Evolutionary conservation across 129 eudicot species (phyloP), one percentile per base, ranked within the genome.

Genomic region (Logfia minima): DNA sequence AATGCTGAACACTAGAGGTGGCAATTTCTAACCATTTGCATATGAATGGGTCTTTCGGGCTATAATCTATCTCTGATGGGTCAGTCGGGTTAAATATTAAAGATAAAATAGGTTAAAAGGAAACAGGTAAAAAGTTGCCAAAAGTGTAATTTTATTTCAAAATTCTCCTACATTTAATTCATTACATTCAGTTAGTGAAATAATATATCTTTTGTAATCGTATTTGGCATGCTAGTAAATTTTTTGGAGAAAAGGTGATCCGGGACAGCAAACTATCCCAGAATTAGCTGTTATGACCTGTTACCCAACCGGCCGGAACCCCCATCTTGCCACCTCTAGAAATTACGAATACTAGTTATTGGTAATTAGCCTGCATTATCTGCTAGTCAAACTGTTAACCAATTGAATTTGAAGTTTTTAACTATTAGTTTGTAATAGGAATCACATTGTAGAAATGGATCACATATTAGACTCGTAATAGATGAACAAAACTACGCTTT

Each of bases 371-470:
- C 14, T 64, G 64, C 43, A 63, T 24, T 60, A 60, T 74, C 43
- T 59, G 66, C 23, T 55, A 35, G 34, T 75, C 53, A 5, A n/a
- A n/a, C 62, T 39, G 62, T 41, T 43, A 45, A 41, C 17, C 31
- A 31, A 41, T 75, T 75, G 71, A 75, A 63, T 65, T 43, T 43
- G 45, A 35, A n/a, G n/a, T n/a, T n/a, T n/a, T n/a, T n/a, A n/a
- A 35, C 9, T 35, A 7, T 7, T 37, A 43, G 43, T 41, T 75
- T 62, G 45, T 39, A 26, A 41, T 41, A 10, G 31, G 28, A 41
- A 63, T 28, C 62, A 26, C 63, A 61, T 75, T 75, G 41, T 60
- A 55, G 19, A 56, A 56, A 39, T 60, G 41, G 45, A 61, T 35
- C 34, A 60, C 55, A 41, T 32, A 32, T 31, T 31, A n/a, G 32